These are phyloP conservation scores for Calonectria pseudoturangicola DNA, from an alignment of 2,329 filamentous ascomycete genomes.

Conservation along the genomic window DNA sequence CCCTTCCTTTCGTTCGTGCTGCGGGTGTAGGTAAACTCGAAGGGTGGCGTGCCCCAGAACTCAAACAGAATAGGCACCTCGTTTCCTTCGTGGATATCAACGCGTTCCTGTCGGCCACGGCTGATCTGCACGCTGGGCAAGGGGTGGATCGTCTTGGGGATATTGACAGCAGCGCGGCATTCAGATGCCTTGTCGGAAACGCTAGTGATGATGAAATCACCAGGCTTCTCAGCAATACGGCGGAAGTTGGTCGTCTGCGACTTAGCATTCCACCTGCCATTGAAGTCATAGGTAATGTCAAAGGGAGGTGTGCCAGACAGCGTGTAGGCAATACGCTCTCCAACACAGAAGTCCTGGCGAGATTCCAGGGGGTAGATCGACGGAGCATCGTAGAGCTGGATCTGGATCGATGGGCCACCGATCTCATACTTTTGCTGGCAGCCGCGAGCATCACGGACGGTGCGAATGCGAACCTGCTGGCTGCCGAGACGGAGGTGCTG, in stretches of 20 bases:
- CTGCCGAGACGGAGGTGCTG: slow-evolving; percentile 90
- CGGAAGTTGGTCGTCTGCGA: slow-evolving; percentile 89
- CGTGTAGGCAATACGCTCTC: slow-evolving; percentile 94
- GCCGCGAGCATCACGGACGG: slow-evolving; percentile 89
- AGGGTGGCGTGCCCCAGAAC: slow-evolving; percentile 95
- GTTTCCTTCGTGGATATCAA: slow-evolving; percentile 97
- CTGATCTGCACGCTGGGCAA: slow-evolving; percentile 94
- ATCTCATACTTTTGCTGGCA: slow-evolving; percentile 87
- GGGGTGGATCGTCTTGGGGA: slow-evolving; percentile 90
- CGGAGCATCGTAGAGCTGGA: slow-evolving; percentile 94
- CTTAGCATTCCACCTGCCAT: slow-evolving; percentile 86
- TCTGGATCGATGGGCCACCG: slow-evolving; percentile 85
- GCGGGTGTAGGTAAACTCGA: slow-evolving; percentile 97
- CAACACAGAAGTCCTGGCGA: slow-evolving; percentile 92
- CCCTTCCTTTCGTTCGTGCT: slow-evolving; percentile 89
- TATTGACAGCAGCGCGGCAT: slow-evolving; percentile 86
- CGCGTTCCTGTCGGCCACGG: slow-evolving; percentile 85
- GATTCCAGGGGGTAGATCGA: slow-evolving; percentile 92
- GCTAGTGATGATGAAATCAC: slow-evolving; percentile 89
- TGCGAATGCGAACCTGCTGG: slow-evolving; percentile 91
- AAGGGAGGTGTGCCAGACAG: slow-evolving; percentile 94
- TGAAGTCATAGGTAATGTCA: slow-evolving; percentile 93
- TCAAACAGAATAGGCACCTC: slow-evolving; percentile 95
- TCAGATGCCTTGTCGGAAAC: slow-evolving; percentile 92
- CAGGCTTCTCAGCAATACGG: slow-evolving; percentile 93